These are phyloP conservation scores for Sarcodon sp. DNA, from an alignment of 768 basidiomycete species.

Conservation along the genomic window DNA sequence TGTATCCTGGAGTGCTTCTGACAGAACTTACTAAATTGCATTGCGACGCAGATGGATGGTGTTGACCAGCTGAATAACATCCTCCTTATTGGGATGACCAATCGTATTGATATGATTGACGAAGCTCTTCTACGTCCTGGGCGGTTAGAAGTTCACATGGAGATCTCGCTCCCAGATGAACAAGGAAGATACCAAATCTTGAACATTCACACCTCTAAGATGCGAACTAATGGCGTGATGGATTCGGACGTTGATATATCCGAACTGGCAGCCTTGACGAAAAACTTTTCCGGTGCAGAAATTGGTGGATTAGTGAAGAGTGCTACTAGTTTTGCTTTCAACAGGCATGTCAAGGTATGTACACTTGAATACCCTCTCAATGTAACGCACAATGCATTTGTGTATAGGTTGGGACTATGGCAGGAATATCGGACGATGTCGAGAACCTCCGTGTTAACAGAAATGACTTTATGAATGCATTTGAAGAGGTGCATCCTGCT, in stretches of 20 bases:
- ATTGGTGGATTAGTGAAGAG: slow-evolving; percentile 94
- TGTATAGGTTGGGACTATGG: slow-evolving; percentile 76
- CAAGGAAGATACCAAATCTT: slow-evolving; percentile 87
- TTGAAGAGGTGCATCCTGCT: slow-evolving; percentile 91
- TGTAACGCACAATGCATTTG: background rate
- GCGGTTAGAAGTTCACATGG: slow-evolving; percentile 98
- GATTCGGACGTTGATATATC: slow-evolving; percentile 69
- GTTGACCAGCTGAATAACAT: slow-evolving; percentile 99
- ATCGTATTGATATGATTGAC: slow-evolving; percentile 97
- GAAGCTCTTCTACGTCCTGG: slow-evolving; percentile 95
- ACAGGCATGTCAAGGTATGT: slow-evolving; percentile 80
- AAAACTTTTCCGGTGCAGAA: slow-evolving; percentile 98
- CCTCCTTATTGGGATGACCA: slow-evolving; percentile 99
- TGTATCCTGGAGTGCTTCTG: slow-evolving; percentile 6
- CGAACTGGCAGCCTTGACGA: slow-evolving; percentile 76
- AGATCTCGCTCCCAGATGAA: slow-evolving; percentile 95
- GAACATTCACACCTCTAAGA: slow-evolving; percentile 89
- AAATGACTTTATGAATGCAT: slow-evolving; percentile 76
- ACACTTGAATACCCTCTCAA: background rate
- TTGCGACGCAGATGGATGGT: slow-evolving; percentile 80
- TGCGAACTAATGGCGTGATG: slow-evolving; percentile 88
- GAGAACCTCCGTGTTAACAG: slow-evolving; percentile 85
- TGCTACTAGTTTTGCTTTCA: slow-evolving; percentile 96
- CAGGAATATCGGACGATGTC: slow-evolving; percentile 91
- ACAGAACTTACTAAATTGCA: background rate